Conservation (phyloP, 495 filamentous ascomycete species). For the Penicillium cinerascens region DNA sequence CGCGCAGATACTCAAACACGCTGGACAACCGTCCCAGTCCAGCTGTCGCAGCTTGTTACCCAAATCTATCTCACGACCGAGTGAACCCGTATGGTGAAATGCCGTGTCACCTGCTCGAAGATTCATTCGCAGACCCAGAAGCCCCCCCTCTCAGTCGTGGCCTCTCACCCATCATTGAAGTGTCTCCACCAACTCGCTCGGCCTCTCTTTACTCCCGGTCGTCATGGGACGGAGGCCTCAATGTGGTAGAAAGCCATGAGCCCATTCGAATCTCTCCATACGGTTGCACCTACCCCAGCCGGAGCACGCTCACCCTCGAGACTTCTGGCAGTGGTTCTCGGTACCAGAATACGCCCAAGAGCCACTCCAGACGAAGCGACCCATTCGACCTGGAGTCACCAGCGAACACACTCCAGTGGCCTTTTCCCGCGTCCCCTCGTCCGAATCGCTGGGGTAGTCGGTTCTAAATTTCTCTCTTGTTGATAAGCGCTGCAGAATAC, state of each 20-base stretch:
- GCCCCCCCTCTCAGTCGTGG: neutral
- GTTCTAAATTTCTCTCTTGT: neutral
- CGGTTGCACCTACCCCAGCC: slow-evolving; percentile 13
- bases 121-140: slow-evolving; percentile 9
- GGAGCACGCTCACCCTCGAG: slow-evolving; percentile 8
- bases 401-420: slow-evolving; percentile 11
- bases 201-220: slow-evolving; percentile 21
- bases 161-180: slow-evolving; percentile 5
- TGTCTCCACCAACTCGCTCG: slow-evolving; percentile 11
- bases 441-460: neutral
- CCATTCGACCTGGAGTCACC: slow-evolving; percentile 63
- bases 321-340: neutral
- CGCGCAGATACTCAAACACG: neutral
- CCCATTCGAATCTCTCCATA: neutral
- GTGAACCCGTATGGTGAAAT: slow-evolving; percentile 2
- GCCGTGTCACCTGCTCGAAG: neutral
- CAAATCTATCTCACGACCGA: slow-evolving; percentile 3
- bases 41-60: slow-evolving; percentile 6
- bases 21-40: neutral
- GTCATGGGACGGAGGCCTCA: slow-evolving; percentile 6
- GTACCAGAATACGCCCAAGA: slow-evolving; percentile 6
- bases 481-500: neutral
- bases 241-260: neutral
- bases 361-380: slow-evolving; percentile 50
- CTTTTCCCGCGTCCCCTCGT: slow-evolving; percentile 7